Conservation (phyloP, 768 basidiomycete genomes). For the Cystobasidiopsis lactophilus region DNA sequence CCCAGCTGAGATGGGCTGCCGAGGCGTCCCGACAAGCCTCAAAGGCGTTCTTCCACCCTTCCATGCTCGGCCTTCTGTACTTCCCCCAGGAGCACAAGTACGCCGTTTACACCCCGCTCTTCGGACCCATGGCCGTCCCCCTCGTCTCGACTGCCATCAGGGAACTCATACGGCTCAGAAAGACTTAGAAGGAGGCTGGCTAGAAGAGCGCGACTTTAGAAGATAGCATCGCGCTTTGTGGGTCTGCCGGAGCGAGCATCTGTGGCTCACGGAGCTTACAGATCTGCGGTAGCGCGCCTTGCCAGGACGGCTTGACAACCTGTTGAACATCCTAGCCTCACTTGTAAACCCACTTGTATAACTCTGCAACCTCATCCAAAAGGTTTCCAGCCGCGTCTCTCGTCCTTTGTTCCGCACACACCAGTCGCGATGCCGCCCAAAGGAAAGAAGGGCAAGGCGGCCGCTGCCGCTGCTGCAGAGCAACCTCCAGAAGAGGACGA, state of each 20-base stretch:
- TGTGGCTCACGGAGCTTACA: too few relatives aligned
- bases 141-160: conserved; percentile 48
- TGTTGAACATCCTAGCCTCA: too few relatives aligned
- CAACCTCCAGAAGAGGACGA: too few relatives aligned
- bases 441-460: not conserved
- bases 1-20: conserved; percentile 29
- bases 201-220: too few relatives aligned
- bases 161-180: conserved; percentile 39
- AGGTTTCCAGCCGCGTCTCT: too few relatives aligned
- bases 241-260: too few relatives aligned
- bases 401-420: too few relatives aligned
- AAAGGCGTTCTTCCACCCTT: conserved; percentile 83
- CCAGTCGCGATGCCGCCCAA: conserved; percentile 1
- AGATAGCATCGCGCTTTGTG: too few relatives aligned
- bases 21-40: conserved; percentile 41
- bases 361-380: too few relatives aligned
- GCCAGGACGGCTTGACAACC: too few relatives aligned
- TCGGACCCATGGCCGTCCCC: conserved; percentile 72
- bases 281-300: too few relatives aligned
- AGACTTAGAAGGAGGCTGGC: conserved; percentile 40
- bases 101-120: conserved; percentile 85
- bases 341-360: too few relatives aligned
- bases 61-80: conserved; percentile 85
- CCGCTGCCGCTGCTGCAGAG: not conserved
- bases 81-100: conserved; percentile 96